Evolutionary conservation across 306 rosid genomes (phyloP), one percentile per base, ranked within the genome.

Genomic region (Adenanthera pavonina): DNA sequence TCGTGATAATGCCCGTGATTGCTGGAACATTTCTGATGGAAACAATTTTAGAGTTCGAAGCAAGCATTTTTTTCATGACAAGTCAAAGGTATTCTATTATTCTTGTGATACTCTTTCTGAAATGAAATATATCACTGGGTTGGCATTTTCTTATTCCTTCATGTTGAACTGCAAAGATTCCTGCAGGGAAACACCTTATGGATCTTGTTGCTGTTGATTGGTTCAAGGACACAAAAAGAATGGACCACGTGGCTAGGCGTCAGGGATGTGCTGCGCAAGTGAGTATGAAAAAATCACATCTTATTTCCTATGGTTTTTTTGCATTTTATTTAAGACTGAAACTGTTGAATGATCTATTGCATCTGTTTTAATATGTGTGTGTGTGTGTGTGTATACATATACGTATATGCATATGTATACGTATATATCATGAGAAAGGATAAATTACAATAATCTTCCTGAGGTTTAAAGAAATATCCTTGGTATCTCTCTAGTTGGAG

Each of bases 171-270:
- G 79, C 80, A 41, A 83, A 95, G 99, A 88, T 91, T 81, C 96
- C 94, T 78, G 99, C 99, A 1, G 99, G 99, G 49, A 95, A 95
- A 83, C 99, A 92, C 88, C 61, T 95, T 47, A 88, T 93, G 92
- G 99, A 95, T 91, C 99, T 95, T 2, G 97, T 93, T 77, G 94
- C 99, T 48, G 99, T 95, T 74, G 99, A 95, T 87, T 95, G 99
- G 99, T 92, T 95, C 81, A 95, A 92, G 91, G 99, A 93, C 86
- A 87, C 96, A 33, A 95, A 95, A 88, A 89, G 98, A 87, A 95
- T 95, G 91, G 99, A 95, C 82, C 99, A 95, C 78, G 98, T 95
- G 85, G 98, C 90, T 77, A 83, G 84, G 86, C 98, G 97, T 80
- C 97, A 88, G 70, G 99, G 99, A 72, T 92, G 97, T 87, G 97